Conservation (phyloP, 257 asterid genomes). For the Lycium ferocissimum region DNA sequence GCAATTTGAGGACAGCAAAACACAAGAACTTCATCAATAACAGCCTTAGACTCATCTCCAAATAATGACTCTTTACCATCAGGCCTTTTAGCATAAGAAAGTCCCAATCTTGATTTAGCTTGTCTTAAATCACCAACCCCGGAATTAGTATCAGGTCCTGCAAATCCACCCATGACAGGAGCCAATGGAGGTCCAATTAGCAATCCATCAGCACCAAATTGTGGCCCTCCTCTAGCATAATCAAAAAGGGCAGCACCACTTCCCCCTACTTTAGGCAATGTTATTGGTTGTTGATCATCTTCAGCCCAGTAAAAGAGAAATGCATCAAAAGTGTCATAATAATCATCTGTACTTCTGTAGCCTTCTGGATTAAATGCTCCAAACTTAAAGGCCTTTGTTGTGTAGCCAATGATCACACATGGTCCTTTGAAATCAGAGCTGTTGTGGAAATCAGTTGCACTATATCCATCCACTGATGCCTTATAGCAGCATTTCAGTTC, state of each 20-base stretch:
- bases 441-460: conserved; percentile 77
- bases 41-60: conserved; percentile 73
- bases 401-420: conserved; percentile 82
- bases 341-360: conserved; percentile 89
- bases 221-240: conserved; percentile 94
- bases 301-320: conserved; percentile 78
- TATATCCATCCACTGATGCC: conserved; percentile 82
- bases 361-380: conserved; percentile 96
- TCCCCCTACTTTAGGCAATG: conserved; percentile 85
- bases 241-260: conserved; percentile 95
- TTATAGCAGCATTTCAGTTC: conserved; percentile 87
- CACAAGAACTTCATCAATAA: conserved; percentile 68
- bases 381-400: conserved; percentile 63
- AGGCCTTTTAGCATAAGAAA: conserved; percentile 77
- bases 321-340: conserved; percentile 81
- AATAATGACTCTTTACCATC: conserved; percentile 87
- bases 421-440: conserved; percentile 91
- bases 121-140: conserved; percentile 84
- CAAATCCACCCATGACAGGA: conserved; percentile 93
- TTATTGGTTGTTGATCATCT: conserved; percentile 41
- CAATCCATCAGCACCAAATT: conserved; percentile 90
- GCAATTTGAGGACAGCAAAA: conserved; percentile 95
- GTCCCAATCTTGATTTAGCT: conserved; percentile 84
- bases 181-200: conserved; percentile 90
- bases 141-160: conserved; percentile 88